Conservation (phyloP, 768 basidiomycete species). For the Hygrophorus russula region DNA sequence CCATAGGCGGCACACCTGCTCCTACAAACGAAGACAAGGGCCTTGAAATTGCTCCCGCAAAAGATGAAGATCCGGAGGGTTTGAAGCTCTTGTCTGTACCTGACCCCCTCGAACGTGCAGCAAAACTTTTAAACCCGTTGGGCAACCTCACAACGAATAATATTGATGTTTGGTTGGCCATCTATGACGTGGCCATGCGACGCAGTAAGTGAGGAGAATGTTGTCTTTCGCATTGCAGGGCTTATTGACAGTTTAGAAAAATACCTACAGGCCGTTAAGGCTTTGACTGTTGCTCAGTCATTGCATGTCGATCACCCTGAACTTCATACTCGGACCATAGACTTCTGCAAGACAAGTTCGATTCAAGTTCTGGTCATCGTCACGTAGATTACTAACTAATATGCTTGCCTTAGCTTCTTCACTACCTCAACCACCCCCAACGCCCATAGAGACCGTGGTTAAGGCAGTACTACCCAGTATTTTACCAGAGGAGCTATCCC, state of each 20-base stretch:
- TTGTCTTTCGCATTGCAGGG: background rate
- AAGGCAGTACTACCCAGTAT: slow-evolving; percentile 34
- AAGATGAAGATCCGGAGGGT: slow-evolving; percentile 84
- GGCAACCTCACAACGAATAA: slow-evolving; percentile 36
- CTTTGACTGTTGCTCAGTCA: slow-evolving; percentile 44
- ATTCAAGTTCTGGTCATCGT: background rate
- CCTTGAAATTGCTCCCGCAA: slow-evolving; percentile 38
- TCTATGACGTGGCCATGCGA: slow-evolving; percentile 75
- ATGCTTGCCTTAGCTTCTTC: slow-evolving; percentile 27
- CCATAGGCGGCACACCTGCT: slow-evolving; percentile 18
- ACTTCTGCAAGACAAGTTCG: slow-evolving; percentile 49
- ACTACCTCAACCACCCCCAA: slow-evolving; percentile 29
- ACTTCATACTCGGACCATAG: slow-evolving; percentile 59
- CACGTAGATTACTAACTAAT: background rate
- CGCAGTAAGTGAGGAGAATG: slow-evolving; percentile 44
- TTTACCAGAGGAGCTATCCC: slow-evolving; percentile 43
- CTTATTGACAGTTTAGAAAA: slow-evolving; percentile 41
- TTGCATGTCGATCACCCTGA: slow-evolving; percentile 50
- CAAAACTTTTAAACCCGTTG: slow-evolving; percentile 58
- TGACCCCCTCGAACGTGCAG: slow-evolving; percentile 67
- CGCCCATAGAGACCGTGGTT: slow-evolving; percentile 39
- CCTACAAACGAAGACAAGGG: slow-evolving; percentile 57
- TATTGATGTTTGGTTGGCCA: slow-evolving; percentile 61
- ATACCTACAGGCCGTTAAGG: slow-evolving; percentile 65
- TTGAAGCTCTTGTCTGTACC: slow-evolving; percentile 48